These are phyloP conservation scores for Cyclostephanos tholiformis DNA, from an alignment of 108 stramenopile species.

Conservation along the genomic window DNA sequence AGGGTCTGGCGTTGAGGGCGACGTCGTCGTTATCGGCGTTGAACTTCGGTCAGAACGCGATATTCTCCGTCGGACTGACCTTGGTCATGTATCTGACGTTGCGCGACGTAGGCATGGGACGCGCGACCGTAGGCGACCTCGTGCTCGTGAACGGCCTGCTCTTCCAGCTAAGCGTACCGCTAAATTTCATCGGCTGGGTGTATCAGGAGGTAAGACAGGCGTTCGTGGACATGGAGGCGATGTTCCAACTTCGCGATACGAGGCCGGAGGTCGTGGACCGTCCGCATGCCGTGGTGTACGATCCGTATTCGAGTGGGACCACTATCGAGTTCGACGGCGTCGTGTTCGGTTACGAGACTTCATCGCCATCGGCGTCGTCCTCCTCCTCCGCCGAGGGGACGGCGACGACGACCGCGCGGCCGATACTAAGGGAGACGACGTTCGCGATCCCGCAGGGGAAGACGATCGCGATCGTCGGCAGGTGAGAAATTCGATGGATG, in stretches of 20 bases:
- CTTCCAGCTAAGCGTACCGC: slow-evolving; percentile 46
- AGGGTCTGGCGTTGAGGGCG: slow-evolving; percentile 46
- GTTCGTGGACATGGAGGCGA: slow-evolving; percentile 53
- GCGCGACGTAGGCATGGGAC: slow-evolving; percentile 34
- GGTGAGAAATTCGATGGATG: neutral
- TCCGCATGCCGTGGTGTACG: slow-evolving; percentile 47
- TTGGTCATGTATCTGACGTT: slow-evolving; percentile 45
- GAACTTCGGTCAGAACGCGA: slow-evolving; percentile 49
- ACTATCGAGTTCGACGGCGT: neutral
- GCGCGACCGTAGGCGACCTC: slow-evolving; percentile 53
- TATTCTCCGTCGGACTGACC: slow-evolving; percentile 33
- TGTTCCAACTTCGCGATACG: slow-evolving; percentile 40
- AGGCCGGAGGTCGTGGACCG: slow-evolving; percentile 41
- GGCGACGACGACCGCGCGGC: slow-evolving; percentile 28
- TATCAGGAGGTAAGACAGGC: slow-evolving; percentile 51
- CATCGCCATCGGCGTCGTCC: too few relatives aligned
- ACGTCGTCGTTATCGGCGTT: slow-evolving; percentile 42
- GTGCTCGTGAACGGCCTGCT: slow-evolving; percentile 55
- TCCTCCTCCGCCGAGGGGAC: slow-evolving; percentile 33
- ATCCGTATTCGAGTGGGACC: slow-evolving; percentile 13
- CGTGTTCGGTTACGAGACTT: neutral
- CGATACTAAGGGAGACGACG: slow-evolving; percentile 19
- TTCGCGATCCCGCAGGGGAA: slow-evolving; percentile 46
- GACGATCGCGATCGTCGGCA: slow-evolving; percentile 40
- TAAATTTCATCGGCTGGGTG: slow-evolving; percentile 43